phyloP scores from a whole-genome alignment of 352 stramenopile genomes.

The Globisporangium paddicum region DNA sequence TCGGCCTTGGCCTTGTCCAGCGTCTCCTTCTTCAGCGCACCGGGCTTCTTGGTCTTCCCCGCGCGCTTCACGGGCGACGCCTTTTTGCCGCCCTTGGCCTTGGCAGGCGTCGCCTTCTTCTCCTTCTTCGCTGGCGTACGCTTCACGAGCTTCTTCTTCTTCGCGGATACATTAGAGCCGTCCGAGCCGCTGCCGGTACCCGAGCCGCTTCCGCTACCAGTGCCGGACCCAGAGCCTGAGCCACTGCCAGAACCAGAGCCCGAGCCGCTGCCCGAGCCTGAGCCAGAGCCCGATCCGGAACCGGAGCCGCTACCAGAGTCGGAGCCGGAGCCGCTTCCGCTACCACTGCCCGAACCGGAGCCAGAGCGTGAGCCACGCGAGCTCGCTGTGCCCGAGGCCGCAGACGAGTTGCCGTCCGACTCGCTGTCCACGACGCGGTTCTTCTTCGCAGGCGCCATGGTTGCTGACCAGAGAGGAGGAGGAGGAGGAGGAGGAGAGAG shows the following conservation, averaged over 20 bases:
- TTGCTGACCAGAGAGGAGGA: background rate
- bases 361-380: slow-evolving; percentile 34
- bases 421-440: slow-evolving; percentile 62
- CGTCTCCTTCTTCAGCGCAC: slow-evolving; percentile 26
- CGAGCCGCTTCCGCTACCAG: slow-evolving; percentile 22
- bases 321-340: slow-evolving; percentile 22
- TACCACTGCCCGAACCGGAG: slow-evolving; percentile 21
- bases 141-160: slow-evolving; percentile 55
- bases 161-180: slow-evolving; percentile 25
- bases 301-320: slow-evolving; percentile 23
- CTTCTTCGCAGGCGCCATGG: slow-evolving; percentile 43
- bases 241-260: slow-evolving; percentile 26
- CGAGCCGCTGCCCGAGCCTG: slow-evolving; percentile 16
- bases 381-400: slow-evolving; percentile 46
- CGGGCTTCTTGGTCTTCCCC: slow-evolving; percentile 12
- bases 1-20: slow-evolving; percentile 37
- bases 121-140: slow-evolving; percentile 29
- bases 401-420: slow-evolving; percentile 50
- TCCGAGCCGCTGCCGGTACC: slow-evolving; percentile 24
- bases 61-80: slow-evolving; percentile 10
- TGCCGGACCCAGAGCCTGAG: slow-evolving; percentile 28
- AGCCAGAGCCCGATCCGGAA: slow-evolving; percentile 33
- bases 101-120: slow-evolving; percentile 25
- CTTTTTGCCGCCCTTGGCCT: slow-evolving; percentile 33
- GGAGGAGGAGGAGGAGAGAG: no score